Evolutionary conservation across 139 green algal genomes (phyloP), one percentile per base, ranked within the genome.

Genomic region (Coelastrella sp.): DNA sequence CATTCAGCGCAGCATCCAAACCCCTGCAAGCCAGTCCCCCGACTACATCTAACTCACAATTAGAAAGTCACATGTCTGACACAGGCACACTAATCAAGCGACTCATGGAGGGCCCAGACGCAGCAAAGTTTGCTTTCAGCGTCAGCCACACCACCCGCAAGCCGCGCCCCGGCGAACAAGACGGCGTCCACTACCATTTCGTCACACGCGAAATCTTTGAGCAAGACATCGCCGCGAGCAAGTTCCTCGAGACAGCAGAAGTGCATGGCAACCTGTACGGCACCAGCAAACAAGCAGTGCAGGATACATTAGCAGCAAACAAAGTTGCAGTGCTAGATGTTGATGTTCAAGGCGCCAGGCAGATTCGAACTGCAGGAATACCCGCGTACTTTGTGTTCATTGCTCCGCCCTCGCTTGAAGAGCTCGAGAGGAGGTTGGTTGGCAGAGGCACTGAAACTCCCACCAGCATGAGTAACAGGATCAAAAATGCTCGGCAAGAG

Each of bases 231-330:
- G 91, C 90, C 0, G 94, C 93, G 47, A 96, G 94, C 58, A 94
- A 95, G 60, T 99, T 99, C 80, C 88, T 99, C 73, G 97, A 99
- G 93, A 91, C 97, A 76, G 97, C 97, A 0, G 89, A 96, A 68
- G 96, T 99, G 22, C 97, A 99, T 90, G 92, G 92, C 60, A 97
- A 98, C 89, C 90, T 97, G 64, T 99, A 98, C 80, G 97, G 97
- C 54, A 98, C 97, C 14, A 57, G 94, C 47, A 89, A 92, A 11
- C 92, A 91, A 10, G 94, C 97, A 10, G 97, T 98, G 22, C 89
- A 93, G 57, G 84, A 81, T 0, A 96, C 98, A 4, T 91, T 96
- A 17, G 89, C 91, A 0, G 73, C 79, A 7, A 95, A 96, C 22
- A 85, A 86, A 11, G 92, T 93, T 8, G 94, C 91, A 59, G 61